phyloP scores from a whole-genome alignment of 2,329 filamentous ascomycete species.

The Penicillium sp. region DNA sequence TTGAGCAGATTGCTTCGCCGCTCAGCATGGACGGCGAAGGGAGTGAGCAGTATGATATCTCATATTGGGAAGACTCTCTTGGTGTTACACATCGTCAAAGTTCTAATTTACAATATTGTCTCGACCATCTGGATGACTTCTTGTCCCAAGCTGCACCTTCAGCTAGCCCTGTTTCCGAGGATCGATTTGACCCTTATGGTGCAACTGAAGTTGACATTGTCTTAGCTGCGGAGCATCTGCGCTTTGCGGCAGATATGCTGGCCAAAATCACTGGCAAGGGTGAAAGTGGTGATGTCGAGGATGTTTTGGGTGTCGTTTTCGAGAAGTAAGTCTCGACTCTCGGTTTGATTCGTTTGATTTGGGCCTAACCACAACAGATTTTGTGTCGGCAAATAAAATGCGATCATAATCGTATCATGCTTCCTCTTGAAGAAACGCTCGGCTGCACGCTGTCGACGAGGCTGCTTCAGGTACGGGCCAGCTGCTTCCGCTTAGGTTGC shows the following conservation, averaged over 20 bases:
- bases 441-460: too few relatives aligned
- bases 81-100: slow-evolving; percentile 90
- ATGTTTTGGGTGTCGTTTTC: slow-evolving; percentile 94
- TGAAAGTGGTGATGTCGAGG: slow-evolving; percentile 86
- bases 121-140: slow-evolving; percentile 72
- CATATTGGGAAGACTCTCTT: slow-evolving; percentile 77
- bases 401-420: neutral
- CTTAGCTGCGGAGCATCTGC: slow-evolving; percentile 83
- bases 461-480: too few relatives aligned
- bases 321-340: slow-evolving; percentile 71
- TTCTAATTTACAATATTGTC: slow-evolving; percentile 74
- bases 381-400: slow-evolving; percentile 56
- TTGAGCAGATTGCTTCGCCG: slow-evolving; percentile 53
- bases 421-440: too few relatives aligned
- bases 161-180: slow-evolving; percentile 9
- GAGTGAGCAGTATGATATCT: slow-evolving; percentile 55
- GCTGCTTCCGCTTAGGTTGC: too few relatives aligned
- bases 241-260: slow-evolving; percentile 76
- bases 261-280: slow-evolving; percentile 85
- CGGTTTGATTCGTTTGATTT: neutral
- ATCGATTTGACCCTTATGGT: slow-evolving; percentile 4
- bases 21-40: slow-evolving; percentile 34
- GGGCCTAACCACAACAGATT: slow-evolving; percentile 46
- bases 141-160: slow-evolving; percentile 55
- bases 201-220: slow-evolving; percentile 70